Evolutionary conservation across 192 early-diverging fungal genomes (phyloP).

Genomic region (Umbelopsis vinacea): DNA sequence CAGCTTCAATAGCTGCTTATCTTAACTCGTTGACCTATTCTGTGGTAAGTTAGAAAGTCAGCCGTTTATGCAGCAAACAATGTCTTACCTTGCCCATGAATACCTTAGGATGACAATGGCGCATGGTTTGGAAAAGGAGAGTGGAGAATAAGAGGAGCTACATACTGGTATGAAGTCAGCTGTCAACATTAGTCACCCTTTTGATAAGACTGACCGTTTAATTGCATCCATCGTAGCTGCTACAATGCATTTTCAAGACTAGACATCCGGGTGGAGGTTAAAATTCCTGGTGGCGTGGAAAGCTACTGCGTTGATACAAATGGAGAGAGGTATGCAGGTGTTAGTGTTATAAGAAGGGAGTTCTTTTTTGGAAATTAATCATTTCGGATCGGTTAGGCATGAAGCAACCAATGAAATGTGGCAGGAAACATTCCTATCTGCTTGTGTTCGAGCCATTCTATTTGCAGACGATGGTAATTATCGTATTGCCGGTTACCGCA

Average conservation of each 20-base stretch:
- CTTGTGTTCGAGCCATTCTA: conserved; percentile 86
- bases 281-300: conserved; percentile 98
- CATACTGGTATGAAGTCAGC: conserved; percentile 56
- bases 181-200: too few species aligned
- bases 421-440: conserved; percentile 91
- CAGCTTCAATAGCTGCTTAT: conserved; percentile 95
- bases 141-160: conserved; percentile 65
- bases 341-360: background rate
- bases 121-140: conserved; percentile 68
- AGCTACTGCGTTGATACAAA: conserved; percentile 85
- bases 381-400: conserved; percentile 45
- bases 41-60: conserved; percentile 57
- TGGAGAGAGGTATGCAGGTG: conserved; percentile 76
- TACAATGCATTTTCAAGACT: conserved; percentile 98
- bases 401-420: conserved; percentile 81
- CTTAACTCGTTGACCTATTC: conserved; percentile 96
- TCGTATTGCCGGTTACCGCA: conserved; percentile 86
- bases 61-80: background rate
- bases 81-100: background rate
- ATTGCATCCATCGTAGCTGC: conserved; percentile 62
- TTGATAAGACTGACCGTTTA: conserved; percentile 6
- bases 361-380: background rate
- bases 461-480: conserved; percentile 90
- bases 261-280: conserved; percentile 96
- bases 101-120: conserved; percentile 58